Base-by-base conservation (phyloP, 371 early-diverging fungal genomes). In the Mucor saturninus region DNA sequence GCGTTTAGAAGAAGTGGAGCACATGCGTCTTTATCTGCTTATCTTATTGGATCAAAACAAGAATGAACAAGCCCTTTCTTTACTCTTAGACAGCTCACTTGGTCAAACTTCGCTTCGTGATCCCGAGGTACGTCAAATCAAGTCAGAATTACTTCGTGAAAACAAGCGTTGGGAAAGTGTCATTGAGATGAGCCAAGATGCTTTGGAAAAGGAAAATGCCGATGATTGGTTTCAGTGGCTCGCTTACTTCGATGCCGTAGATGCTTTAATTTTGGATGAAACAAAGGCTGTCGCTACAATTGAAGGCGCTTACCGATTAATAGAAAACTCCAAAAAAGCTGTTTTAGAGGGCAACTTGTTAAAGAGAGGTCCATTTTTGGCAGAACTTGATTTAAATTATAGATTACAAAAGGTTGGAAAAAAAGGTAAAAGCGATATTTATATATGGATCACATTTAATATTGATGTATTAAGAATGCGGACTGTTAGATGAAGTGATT, bases 161-260 rank as follows among this genome's bases (percentile, higher is more conserved):
- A 79, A 79, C 11, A 71, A 72, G 14, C 76, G 80, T 48, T 86
- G 85, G 85, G 56, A 66, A 7, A 67, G 72, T 6, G 78, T 79
- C 5, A 49, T 74, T 14, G 61, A 60, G 14, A 54, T 72, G 45
- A 76, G 83, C 42, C 66, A 80, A 55, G 71, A 76, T 8, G 74
- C 71, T 2, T 68, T 86, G 43, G 64, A 76, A 13, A 55, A 68
- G n/a, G 78, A 76, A 43, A 85, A 83, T 66, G 76, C 85, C 21
- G 91, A 91, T 58, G 91, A 91, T 64, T 91, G 93, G 91, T 77
- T 80, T 31, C 85, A 79, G 31, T 89, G 88, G 80, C 56, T 77
- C 29, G 81, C 80, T 37, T 89, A 86, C 57, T 83, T 90, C 62
- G 84, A 89, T 39, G 81, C 89, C 7, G 61, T 80, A 21, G 74